Conservation (phyloP, 352 stramenopile species). For the Blastocystis sp. region DNA sequence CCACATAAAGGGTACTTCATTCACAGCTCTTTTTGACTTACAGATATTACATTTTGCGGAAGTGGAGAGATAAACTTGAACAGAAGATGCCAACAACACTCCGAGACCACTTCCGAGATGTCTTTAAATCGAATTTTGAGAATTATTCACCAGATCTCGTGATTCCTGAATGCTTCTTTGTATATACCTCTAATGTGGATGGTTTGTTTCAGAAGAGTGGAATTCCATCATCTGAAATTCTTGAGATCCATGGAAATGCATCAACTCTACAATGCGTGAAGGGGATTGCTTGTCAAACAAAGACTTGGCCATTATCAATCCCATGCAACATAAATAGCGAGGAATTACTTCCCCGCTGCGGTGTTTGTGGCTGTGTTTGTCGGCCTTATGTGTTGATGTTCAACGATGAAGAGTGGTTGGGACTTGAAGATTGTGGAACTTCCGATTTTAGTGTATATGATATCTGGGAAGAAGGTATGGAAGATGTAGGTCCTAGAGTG, state of each 20-base stretch:
- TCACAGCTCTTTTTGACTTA: not conserved
- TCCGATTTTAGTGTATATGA: constrained; percentile 59
- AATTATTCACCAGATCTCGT: not conserved
- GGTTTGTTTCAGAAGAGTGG: constrained; percentile 32
- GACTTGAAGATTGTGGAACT: constrained; percentile 16
- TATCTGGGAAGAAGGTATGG: constrained; percentile 52
- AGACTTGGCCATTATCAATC: not conserved
- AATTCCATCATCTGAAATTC: constrained; percentile 27
- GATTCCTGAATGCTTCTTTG: constrained; percentile 40
- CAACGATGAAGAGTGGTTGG: constrained; percentile 60
- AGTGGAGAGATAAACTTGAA: constrained; percentile 30
- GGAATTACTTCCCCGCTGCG: constrained; percentile 12
- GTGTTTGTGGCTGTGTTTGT: not conserved
- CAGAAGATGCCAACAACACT: not conserved
- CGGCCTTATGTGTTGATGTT: constrained; percentile 63
- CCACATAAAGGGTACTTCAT: constrained; percentile 51
- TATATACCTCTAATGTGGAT: constrained; percentile 65
- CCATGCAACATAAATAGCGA: not conserved
- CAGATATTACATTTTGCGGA: constrained; percentile 61
- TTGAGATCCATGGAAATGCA: constrained; percentile 66
- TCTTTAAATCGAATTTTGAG: not conserved
- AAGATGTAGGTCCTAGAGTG: not conserved
- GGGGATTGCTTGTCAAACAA: not conserved
- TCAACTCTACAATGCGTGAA: constrained; percentile 3
- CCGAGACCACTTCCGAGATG: not conserved